Conservation (phyloP, 352 stramenopile genomes). For the Phytophthora hibernalis region DNA sequence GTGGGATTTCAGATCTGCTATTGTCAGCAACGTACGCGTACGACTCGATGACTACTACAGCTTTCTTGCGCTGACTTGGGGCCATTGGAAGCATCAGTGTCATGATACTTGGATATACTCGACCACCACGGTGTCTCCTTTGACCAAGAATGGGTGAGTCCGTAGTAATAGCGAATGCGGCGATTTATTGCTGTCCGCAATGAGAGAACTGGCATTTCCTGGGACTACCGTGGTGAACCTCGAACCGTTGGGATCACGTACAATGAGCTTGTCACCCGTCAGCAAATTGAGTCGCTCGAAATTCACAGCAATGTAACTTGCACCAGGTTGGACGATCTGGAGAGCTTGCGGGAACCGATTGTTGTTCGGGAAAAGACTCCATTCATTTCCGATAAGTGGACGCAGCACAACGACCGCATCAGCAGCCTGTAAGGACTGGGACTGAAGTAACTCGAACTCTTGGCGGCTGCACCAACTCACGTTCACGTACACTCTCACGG, state of each 20-base stretch:
- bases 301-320: conserved; percentile 41
- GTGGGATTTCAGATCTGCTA: background rate
- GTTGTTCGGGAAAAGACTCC: conserved; percentile 26
- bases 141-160: conserved; percentile 54
- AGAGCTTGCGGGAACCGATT: conserved; percentile 19
- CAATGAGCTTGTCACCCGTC: conserved; percentile 38
- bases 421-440: conserved; percentile 17
- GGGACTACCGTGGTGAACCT: conserved; percentile 20
- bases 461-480: conserved; percentile 13
- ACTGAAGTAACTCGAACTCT: background rate
- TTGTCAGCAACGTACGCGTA: conserved; percentile 39
- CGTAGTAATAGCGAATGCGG: conserved; percentile 38
- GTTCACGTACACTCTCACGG: conserved; percentile 17
- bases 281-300: conserved; percentile 39
- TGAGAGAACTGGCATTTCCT: conserved; percentile 18
- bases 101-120: conserved; percentile 60
- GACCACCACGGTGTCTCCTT: conserved; percentile 45
- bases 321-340: conserved; percentile 27
- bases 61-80: conserved; percentile 22
- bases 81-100: conserved; percentile 52
- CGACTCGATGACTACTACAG: conserved; percentile 50
- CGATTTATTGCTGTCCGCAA: conserved; percentile 17
- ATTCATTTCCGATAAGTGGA: conserved; percentile 23
- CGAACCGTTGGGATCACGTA: conserved; percentile 24
- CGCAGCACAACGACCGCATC: conserved; percentile 27